Evolutionary conservation across 2,329 filamentous ascomycete species (phyloP), one percentile per base, ranked within the genome.

Genomic region (Pseudonectria foliicola): DNA sequence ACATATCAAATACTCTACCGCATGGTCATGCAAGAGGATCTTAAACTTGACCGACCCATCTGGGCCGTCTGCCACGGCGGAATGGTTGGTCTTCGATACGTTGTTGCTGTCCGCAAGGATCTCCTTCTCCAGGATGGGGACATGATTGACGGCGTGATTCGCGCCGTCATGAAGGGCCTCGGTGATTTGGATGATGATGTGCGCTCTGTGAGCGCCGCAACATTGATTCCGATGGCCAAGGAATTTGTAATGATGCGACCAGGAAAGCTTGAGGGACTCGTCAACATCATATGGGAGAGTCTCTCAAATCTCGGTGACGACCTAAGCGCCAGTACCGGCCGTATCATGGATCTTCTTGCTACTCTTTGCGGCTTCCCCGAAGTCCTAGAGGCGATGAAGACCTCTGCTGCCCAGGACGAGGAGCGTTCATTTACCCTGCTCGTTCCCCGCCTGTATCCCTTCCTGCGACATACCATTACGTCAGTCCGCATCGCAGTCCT

Each of bases 41-140:
- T 92, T 14, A 75, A 79, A 25, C 66, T 89, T 15, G 78, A 82
- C 15, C 76, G 75, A 23, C 80, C 84, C 11, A 73, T 88, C 21
- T 98, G 92, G 92, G 87, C 94, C 40, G 85, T 95, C 25, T 95
- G 89, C 52, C 93, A 98, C 58, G 92, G 92, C 46, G 92, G 92
- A 43, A 98, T 98, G 92, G 89, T 96, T 30, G 92, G 92, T 7
- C 66, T 98, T 53, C 77, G 90, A 50, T 98, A 98, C 54, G 77
- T 98, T 30, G 92, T 98, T 21, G 92, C 92, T 7, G 87, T 98
- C 25, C 79, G 92, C 32, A 95, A 92, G 50, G 92, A 96, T 56
- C 67, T 98, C 3, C 75, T 98, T 6, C 74, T 96, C 16, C 75
- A 87, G 53, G 84, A 95, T 50, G 75, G 75, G 16, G 75, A 82